phyloP scores from a whole-genome alignment of 139 green algal species.

The Deuterostichococcus epilithicus region DNA sequence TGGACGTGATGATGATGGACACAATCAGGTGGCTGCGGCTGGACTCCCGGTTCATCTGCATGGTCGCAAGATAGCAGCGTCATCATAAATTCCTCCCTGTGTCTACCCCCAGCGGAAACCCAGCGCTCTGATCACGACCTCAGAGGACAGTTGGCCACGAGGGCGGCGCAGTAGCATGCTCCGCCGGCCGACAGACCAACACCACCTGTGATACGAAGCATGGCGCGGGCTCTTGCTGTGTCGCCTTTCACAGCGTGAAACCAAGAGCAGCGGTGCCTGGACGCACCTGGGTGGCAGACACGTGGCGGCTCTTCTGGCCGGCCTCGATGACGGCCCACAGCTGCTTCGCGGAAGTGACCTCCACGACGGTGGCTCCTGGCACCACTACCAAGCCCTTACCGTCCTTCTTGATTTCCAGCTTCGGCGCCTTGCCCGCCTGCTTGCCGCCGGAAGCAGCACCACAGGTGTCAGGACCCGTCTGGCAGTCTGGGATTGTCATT shows the following conservation, averaged over 20 bases:
- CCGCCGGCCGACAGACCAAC: too few relatives aligned
- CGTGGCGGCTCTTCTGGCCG: conserved; percentile 54
- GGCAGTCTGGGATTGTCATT: too few relatives aligned
- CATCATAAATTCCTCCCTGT: too few relatives aligned
- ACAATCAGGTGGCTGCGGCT: conserved; percentile 93
- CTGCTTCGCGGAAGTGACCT: conserved; percentile 48
- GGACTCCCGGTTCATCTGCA: conserved; percentile 86
- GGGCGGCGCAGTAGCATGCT: too few relatives aligned
- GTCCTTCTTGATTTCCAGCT: conserved; percentile 99
- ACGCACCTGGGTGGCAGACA: conserved; percentile 29
- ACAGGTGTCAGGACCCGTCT: too few relatives aligned
- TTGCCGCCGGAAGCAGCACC: not conserved
- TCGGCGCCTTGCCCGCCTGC: conserved; percentile 25
- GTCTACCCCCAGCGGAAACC: too few relatives aligned
- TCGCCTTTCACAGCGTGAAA: too few relatives aligned
- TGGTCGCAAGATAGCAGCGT: conserved; percentile 9
- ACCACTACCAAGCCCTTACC: conserved; percentile 91
- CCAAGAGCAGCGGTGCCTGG: too few relatives aligned
- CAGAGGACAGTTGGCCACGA: too few relatives aligned
- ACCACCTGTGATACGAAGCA: too few relatives aligned
- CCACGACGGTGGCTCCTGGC: conserved; percentile 69
- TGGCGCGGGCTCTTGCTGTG: too few relatives aligned
- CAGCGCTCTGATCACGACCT: too few relatives aligned
- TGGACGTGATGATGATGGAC: conserved; percentile 84
- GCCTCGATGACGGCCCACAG: conserved; percentile 59